phyloP scores from a whole-genome alignment of 78 protist genomes.

The Pigoraptor vietnamica region DNA sequence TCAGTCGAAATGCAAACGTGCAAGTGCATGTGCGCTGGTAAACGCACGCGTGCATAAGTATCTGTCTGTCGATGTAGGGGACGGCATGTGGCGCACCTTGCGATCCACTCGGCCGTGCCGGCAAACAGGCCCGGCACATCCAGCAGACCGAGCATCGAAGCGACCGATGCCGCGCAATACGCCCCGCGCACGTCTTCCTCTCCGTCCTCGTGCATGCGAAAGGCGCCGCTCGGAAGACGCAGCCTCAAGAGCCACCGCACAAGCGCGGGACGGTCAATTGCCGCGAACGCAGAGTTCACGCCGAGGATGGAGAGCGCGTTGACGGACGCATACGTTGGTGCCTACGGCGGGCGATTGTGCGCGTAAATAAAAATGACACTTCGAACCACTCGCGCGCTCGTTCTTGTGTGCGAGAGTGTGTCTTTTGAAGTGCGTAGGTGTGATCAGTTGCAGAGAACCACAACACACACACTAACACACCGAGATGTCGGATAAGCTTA shows the following conservation, averaged over 20 bases:
- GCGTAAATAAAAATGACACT: no score
- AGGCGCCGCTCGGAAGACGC: conserved; percentile 51
- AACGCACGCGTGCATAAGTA: no score
- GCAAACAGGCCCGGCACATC: conserved; percentile 14
- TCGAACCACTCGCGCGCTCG: no score
- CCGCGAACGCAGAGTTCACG: conserved; percentile 32
- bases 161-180: conserved; percentile 76
- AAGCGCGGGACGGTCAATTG: conserved; percentile 43
- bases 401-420: no score
- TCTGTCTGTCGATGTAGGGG: no score
- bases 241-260: conserved; percentile 6
- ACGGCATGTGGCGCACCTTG: conserved; percentile 11
- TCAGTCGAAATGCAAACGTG: not conserved
- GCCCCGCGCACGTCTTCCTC: conserved; percentile 69
- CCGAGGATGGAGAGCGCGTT: conserved; percentile 53
- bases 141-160: conserved; percentile 40
- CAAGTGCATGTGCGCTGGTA: not conserved
- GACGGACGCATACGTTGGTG: conserved; percentile 97
- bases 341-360: no score
- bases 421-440: no score
- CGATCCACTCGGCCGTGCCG: conserved; percentile 59
- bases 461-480: no score
- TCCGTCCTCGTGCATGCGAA: conserved; percentile 79
- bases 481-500: no score
- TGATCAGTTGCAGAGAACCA: no score